Base-by-base conservation (phyloP, 148 eudicot genomes). In the Rhododendron ovatum region DNA sequence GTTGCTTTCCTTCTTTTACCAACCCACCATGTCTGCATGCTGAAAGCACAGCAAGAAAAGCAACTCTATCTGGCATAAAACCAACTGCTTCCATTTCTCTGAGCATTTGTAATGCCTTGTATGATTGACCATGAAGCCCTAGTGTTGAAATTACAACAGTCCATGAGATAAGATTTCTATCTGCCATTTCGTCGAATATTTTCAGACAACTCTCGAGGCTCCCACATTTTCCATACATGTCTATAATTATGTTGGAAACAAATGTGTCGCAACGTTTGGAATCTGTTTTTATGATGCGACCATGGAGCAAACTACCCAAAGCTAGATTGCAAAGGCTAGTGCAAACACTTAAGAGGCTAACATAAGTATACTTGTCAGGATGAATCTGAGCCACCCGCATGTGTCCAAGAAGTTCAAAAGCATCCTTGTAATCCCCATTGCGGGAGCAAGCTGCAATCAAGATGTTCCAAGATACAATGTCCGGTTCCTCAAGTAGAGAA, bases 201-300 rank as follows among this genome's bases (percentile, higher is more conserved):
- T 89, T 88, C 59, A 91, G 55, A 15, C 94, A 89, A 88, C 92
- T 89, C 83, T 84, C 84, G 77, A 93, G 80, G 80, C 93, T 82
- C 79, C 98, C 98, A 87, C 98, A 96, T 89, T 96, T 96, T 24
- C 93, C 94, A 85, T 96, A 94, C 96, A 94, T 92, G 87, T 92
- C 94, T 12, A 94, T 89, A 82, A 94, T 84, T 35, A 92, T 84
- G 86, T 96, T 94, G 91, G 81, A 83, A 30, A 93, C 91, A 87
- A 93, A 92, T 65, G 95, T 91, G 88, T 96, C 96, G 41, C 89
- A 91, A 20, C 45, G n/a, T 13, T 67, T 43, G 65, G 90, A 85
- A 71, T 90, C 88, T 43, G 88, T 86, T 87, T 96, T 94, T 15
- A 92, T 88, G 24, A 93, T 84, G 55, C 93, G 83, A 35, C 94